These are phyloP conservation scores for Borealophlyctis nickersoniae DNA, from an alignment of 192 early-diverging fungal genomes.

Conservation along the genomic window DNA sequence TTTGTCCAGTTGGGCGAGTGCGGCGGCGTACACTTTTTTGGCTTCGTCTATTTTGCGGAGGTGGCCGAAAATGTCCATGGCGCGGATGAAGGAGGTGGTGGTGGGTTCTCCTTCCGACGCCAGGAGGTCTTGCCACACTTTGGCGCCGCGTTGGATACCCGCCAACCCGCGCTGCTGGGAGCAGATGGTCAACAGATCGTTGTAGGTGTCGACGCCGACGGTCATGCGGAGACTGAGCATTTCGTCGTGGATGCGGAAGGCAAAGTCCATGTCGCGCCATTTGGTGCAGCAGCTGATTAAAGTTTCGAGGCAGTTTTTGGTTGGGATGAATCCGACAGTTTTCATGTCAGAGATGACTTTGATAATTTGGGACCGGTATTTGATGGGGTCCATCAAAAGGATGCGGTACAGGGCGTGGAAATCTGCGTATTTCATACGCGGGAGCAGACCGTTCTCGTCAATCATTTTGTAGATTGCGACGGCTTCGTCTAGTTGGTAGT, in stretches of 20 bases:
- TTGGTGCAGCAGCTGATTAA: conserved; percentile 18
- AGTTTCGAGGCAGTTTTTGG: not conserved
- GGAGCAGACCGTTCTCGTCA: conserved; percentile 24
- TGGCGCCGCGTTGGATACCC: conserved; percentile 13
- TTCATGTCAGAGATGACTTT: conserved; percentile 7
- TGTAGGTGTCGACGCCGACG: conserved; percentile 8
- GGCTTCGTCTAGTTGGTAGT: conserved; percentile 27
- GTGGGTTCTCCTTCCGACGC: not conserved
- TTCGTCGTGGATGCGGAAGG: conserved; percentile 14
- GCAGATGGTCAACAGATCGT: conserved; percentile 13
- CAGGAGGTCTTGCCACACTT: conserved; percentile 20
- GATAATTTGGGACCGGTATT: conserved; percentile 17
- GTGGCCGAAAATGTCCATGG: conserved; percentile 15
- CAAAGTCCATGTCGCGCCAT: conserved; percentile 21
- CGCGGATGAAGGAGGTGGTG: not conserved
- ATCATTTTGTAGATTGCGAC: conserved; percentile 25
- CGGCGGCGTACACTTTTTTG: not conserved
- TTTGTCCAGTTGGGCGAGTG: not conserved
- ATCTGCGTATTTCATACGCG: conserved; percentile 28
- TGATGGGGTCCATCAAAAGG: conserved; percentile 13
- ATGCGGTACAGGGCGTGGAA: conserved; percentile 33
- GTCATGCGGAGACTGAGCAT: not conserved
- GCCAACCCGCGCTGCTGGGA: not conserved
- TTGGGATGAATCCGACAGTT: conserved; percentile 17
- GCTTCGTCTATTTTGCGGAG: conserved; percentile 2